phyloP scores from a whole-genome alignment of 176 grass and related monocot species.

The Musa beccarii region DNA sequence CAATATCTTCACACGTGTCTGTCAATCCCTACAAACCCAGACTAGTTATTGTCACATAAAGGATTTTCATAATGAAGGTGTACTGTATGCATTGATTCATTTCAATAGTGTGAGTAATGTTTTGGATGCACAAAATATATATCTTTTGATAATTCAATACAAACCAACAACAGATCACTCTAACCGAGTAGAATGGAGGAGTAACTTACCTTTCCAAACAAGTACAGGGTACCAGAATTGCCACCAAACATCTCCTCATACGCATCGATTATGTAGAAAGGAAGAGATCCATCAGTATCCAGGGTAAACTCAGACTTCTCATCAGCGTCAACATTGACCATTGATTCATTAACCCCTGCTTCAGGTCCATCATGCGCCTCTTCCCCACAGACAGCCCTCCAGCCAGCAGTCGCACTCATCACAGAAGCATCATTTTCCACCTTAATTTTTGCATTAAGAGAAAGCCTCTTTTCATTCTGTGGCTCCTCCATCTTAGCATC shows the following conservation, averaged over 20 bases:
- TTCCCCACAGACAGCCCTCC: conserved; percentile 50
- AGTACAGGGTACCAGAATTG: conserved; percentile 78
- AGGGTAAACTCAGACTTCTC: conserved; percentile 70
- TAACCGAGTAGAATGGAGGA: neutral
- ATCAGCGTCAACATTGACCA: conserved; percentile 21
- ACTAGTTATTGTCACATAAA: too few relatives aligned
- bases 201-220: conserved; percentile 83
- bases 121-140: too few relatives aligned
- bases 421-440: conserved; percentile 30
- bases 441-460: conserved; percentile 57
- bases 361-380: conserved; percentile 29
- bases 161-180: neutral
- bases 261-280: conserved; percentile 94
- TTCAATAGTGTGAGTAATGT: too few relatives aligned
- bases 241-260: conserved; percentile 76
- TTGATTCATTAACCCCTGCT: conserved; percentile 24
- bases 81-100: too few relatives aligned
- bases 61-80: too few relatives aligned
- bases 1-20: too few relatives aligned
- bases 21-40: too few relatives aligned
- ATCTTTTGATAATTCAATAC: neutral
- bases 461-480: conserved; percentile 42
- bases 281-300: conserved; percentile 49
- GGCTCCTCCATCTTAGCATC: conserved; percentile 26
- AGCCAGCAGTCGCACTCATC: conserved; percentile 49